These are phyloP conservation scores for Fraxinus platypoda DNA, from an alignment of 305 asterid genomes.

Conservation along the genomic window DNA sequence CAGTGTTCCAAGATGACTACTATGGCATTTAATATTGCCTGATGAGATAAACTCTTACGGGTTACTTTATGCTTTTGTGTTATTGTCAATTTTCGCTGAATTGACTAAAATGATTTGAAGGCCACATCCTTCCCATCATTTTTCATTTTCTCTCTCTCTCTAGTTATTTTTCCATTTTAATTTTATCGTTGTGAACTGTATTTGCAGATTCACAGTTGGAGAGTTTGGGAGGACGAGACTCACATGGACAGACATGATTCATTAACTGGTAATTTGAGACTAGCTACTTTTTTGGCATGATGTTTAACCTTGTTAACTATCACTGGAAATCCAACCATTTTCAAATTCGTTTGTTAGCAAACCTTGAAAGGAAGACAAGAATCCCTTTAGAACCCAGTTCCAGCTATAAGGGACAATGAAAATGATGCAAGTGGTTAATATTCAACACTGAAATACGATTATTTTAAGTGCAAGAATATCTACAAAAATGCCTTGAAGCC, in stretches of 20 bases:
- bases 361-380: background rate
- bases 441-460: background rate
- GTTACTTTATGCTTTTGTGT: too few relatives aligned
- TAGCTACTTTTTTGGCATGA: background rate
- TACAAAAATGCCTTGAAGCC: background rate
- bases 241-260: slow-evolving; percentile 64
- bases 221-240: slow-evolving; percentile 96
- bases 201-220: slow-evolving; percentile 87
- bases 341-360: background rate
- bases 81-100: background rate
- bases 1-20: background rate
- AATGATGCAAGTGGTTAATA: background rate
- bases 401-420: background rate
- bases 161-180: slow-evolving; percentile 10
- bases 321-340: slow-evolving; percentile 13
- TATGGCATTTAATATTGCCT: background rate
- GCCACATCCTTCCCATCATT: background rate
- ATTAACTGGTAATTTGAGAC: slow-evolving; percentile 52
- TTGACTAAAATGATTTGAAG: background rate
- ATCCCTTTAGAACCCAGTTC: background rate
- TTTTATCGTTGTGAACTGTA: slow-evolving; percentile 7
- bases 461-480: background rate
- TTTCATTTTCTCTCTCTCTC: background rate
- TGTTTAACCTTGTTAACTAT: slow-evolving; percentile 4
- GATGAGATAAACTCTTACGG: background rate